Evolutionary conservation across 768 basidiomycete species (phyloP), one percentile per base, ranked within the genome.

Genomic region (Tricholoma hemisulphureum): DNA sequence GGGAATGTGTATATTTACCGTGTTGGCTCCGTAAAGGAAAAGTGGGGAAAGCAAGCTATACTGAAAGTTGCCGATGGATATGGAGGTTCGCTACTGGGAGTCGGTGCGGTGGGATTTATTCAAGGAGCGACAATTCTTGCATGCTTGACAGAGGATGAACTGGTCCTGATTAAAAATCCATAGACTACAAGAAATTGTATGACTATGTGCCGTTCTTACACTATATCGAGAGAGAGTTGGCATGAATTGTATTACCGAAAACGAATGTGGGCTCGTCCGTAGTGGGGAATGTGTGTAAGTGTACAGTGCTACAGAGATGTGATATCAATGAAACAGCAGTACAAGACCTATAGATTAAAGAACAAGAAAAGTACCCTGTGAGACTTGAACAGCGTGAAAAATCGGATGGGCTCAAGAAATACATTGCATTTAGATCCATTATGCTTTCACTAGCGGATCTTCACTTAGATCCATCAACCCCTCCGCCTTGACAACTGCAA

Each of bases 1-100:
- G 89, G 90, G 2, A 96, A 98, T 64, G 79, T 92, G 21, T 97
- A 95, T 69, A 79, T 95, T 14, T 98, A 96, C 72, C 87, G 87
- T 28, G 77, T 81, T 11, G 74, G 85, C 1, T 65, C 72, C 2
- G 61, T 73, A 1, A 78, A 71, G 16, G 85, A 83, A 49, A 78
- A 77, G 51, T 85, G 80, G 79, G 91, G 89, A 9, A 89, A 87
- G 65, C 95, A 97, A 69, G 81, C 87, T 1, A 86, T 97, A 23
- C 73, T 97, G n/a, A 82, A 83, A 62, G 79, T 94, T 10, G 85
- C 84, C 13, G 87, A 85, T 57, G 87, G 84, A 2, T 74, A 77
- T 18, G 82, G 84, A 13, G 93, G 95, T 0, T 83, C 89, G 1
- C 71, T 97, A 57, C 68, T 97, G 26, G 95, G 95, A 9, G 86